These are phyloP conservation scores for Clavispora asparagi DNA, from an alignment of 805 yeast genomes.

Conservation along the genomic window DNA sequence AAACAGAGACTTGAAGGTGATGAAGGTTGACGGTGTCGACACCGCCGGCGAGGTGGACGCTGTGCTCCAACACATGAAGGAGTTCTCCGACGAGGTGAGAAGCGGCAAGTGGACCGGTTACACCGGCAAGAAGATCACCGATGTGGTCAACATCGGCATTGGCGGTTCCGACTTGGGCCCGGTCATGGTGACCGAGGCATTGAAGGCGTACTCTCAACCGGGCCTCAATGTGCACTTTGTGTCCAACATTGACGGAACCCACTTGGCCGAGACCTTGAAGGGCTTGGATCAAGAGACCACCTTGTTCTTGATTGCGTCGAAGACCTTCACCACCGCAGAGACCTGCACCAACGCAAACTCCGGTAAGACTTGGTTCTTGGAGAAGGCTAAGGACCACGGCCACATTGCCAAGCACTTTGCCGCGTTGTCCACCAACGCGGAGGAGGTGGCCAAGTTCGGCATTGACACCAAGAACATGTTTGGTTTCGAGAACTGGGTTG, in stretches of 20 bases:
- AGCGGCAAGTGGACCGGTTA: constrained; percentile 96
- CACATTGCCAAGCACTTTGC: constrained; percentile 96
- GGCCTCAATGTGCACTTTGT: constrained; percentile 84
- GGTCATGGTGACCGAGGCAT: constrained; percentile 98
- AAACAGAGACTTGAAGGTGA: constrained; percentile 78
- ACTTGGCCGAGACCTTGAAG: constrained; percentile 86
- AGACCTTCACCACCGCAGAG: constrained; percentile 99
- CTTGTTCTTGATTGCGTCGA: constrained; percentile 85
- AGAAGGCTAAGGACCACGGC: constrained; percentile 55
- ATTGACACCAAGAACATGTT: constrained; percentile 98
- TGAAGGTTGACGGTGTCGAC: constrained; percentile 85
- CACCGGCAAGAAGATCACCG: constrained; percentile 90
- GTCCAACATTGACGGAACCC: constrained; percentile 98
- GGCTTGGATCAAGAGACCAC: constrained; percentile 83
- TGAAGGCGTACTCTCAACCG: constrained; percentile 79
- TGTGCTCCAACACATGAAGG: constrained; percentile 94
- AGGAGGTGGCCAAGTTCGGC: constrained; percentile 90
- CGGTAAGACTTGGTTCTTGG: constrained; percentile 92
- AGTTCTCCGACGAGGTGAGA: constrained; percentile 84
- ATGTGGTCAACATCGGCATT: constrained; percentile 95
- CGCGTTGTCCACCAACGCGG: constrained; percentile 90
- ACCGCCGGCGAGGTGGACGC: constrained; percentile 89
- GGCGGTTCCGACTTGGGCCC: constrained; percentile 99
- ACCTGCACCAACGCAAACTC: constrained; percentile 93
- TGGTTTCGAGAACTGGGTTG: constrained; percentile 98